Base-by-base conservation (phyloP, 768 basidiomycete genomes). In the Serendipita sp. region DNA sequence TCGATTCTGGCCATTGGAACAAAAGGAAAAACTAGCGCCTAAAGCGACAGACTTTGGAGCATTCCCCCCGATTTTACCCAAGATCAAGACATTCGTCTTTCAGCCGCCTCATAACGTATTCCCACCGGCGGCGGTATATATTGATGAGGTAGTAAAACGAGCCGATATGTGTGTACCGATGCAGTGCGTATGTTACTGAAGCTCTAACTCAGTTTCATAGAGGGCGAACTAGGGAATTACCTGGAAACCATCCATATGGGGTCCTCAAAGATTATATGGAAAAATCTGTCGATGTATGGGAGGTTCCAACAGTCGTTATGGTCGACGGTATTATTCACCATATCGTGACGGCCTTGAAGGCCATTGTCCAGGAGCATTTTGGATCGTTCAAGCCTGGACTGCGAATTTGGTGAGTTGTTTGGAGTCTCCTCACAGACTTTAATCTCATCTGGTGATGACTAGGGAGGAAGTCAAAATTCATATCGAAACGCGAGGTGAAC, bases 241-340 rank as follows among this genome's bases (percentile, higher is more conserved):
- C 56, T n/a, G 56, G 56, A n/a, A 60, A 60, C 35, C 35, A 24
- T 35, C 56, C 56, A 4, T 60, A 60, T 37, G 56, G 56, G 24
- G 28, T 60, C 34, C 56, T 16, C 24, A 60, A 60, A 28, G 35
- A 60, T 8, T 60, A n/a, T 28, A 30, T 60, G 56, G 56, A 60
- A 32, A 60, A 28, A 28, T 24, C 28, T 10, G 56, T 60, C 35
- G 34, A 60, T 30, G 35, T 37, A 32, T 60, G 56, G 56, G 10
- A 10, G 34, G 34, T 4, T 4, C 24, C 24, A 28, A 35, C 34
- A n/a, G 56, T 24, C 10, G 7, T 8, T 8, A 35, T 60, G 24
- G 16, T 60, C 8, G 28, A 60, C 10, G 56, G 3, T 60, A 35
- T 60, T 28, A 10, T 60, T 28, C 24, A 60, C 24, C 24, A 35